phyloP scores from a whole-genome alignment of 2,329 filamentous ascomycete genomes.

The Exophiala phaeomuriformis region DNA sequence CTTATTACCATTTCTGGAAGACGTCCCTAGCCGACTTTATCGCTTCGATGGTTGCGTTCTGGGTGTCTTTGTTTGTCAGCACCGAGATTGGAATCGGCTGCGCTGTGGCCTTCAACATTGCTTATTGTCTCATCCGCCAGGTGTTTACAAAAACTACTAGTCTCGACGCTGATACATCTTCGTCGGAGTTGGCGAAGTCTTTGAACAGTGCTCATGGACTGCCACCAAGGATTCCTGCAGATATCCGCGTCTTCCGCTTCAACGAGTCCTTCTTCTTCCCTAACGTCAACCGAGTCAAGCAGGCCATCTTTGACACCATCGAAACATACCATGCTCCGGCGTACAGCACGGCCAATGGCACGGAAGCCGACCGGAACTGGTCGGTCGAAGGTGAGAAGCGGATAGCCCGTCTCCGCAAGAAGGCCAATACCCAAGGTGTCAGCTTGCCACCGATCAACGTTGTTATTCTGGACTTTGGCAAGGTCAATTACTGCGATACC shows the following conservation, averaged over 20 bases:
- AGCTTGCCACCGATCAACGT: slow-evolving; percentile 39
- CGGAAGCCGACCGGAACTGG: slow-evolving; percentile 45
- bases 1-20: slow-evolving; percentile 59
- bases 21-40: slow-evolving; percentile 59
- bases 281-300: slow-evolving; percentile 51
- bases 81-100: slow-evolving; percentile 54
- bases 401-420: slow-evolving; percentile 41
- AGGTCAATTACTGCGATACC: slow-evolving; percentile 48
- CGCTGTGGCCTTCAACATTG: slow-evolving; percentile 57
- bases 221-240: slow-evolving; percentile 33
- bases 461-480: slow-evolving; percentile 48
- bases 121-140: slow-evolving; percentile 53
- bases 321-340: slow-evolving; percentile 42
- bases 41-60: slow-evolving; percentile 56
- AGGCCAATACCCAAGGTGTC: slow-evolving; percentile 32
- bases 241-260: slow-evolving; percentile 52
- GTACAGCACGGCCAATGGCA: slow-evolving; percentile 34
- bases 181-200: slow-evolving; percentile 29
- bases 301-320: slow-evolving; percentile 44
- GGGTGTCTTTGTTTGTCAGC: slow-evolving; percentile 55
- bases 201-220: slow-evolving; percentile 26
- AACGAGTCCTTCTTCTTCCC: slow-evolving; percentile 54
- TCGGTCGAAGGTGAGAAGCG: slow-evolving; percentile 47
- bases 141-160: slow-evolving; percentile 46
- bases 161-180: slow-evolving; percentile 24